Base-by-base conservation (phyloP, 2,329 filamentous ascomycete species). In the Bipolaris oryzae region DNA sequence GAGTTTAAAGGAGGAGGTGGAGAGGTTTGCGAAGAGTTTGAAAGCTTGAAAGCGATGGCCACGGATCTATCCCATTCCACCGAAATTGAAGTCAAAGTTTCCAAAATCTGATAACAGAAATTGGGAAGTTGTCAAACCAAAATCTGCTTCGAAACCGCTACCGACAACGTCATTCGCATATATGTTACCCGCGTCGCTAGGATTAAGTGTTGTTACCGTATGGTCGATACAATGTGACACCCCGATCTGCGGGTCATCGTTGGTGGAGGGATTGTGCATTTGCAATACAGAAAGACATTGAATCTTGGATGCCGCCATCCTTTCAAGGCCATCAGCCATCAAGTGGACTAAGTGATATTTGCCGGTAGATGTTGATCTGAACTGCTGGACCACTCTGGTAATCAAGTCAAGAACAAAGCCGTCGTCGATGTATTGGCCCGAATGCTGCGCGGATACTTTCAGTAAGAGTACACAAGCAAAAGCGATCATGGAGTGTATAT, bases 391-490 rank as follows among this genome's bases (percentile, higher is more conserved):
- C 0, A 80, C 72, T 25, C 72, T 72, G 0, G 69, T 71, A 0
- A 75, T 78, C 20, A 81, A 61, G 9, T 78, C 72, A 23, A 72
- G 67, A 1, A 81, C 78, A 1, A 72, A 62, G 1, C 66, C 63
- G 3, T 74, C 69, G 13, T 79, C 74, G 11, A 80, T 74, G 1
- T 80, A 71, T 3, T 74, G 72, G 6, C 74, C 74, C 0, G 71
- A 66, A 59, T 80, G 77, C 25, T 79, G 81, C 21, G 77, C 74
- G 1, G 80, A 75, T 1, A 83, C 71, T 57, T 82, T 82, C 34
- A 82, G 76, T 1, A 84, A 73, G 56, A 84, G 84, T 62, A 82
- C 80, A 62, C 80, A 82, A 1, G 82, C 81, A 55, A 84, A 84
- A 0, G 79, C 80, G 0, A 80, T 82, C 82, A 84, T 84, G 42